A percentile compares a stretch with the other conserved stretches of the same genome.
These are phyloP conservation scores for Ilyonectria destructans DNA, from an alignment of 2,329 filamentous ascomycete species.

Conservation along the genomic window DNA sequence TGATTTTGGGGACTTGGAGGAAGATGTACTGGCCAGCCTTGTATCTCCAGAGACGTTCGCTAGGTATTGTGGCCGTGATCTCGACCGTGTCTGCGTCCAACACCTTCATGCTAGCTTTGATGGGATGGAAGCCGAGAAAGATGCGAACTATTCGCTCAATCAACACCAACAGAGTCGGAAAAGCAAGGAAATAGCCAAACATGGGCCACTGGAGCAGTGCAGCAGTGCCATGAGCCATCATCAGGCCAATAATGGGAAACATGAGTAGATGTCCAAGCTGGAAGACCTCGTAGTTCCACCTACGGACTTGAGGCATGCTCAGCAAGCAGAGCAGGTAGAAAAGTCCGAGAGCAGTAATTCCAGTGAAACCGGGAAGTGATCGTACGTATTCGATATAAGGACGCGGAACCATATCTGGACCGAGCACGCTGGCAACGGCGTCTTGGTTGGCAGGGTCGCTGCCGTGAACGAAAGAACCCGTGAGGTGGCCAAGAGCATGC, in stretches of 20 bases:
- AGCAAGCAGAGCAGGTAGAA: conserved; percentile 66
- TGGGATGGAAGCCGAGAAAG: conserved; percentile 62
- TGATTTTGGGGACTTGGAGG: conserved; percentile 68
- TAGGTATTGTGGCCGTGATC: conserved; percentile 65
- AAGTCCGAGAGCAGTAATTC: conserved; percentile 63
- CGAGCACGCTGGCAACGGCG: conserved; percentile 62
- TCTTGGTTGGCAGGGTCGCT: conserved; percentile 62
- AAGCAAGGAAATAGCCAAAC: conserved; percentile 71
- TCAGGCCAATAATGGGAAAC: conserved; percentile 71
- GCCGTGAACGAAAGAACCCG: conserved; percentile 67
- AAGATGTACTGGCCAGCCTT: conserved; percentile 73
- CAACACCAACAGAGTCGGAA: conserved; percentile 67
- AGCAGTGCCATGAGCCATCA: conserved; percentile 69
- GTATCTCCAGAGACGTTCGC: conserved; percentile 66
- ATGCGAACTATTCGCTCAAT: conserved; percentile 65
- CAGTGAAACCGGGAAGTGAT: conserved; percentile 66
- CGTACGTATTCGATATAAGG: conserved; percentile 64
- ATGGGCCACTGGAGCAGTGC: conserved; percentile 69
- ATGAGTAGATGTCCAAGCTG: conserved; percentile 72
- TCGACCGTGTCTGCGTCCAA: conserved; percentile 69
- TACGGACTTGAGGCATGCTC: conserved; percentile 66
- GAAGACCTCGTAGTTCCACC: conserved; percentile 71
- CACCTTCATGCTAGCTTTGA: conserved; percentile 64
- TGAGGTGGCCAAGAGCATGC: conserved; percentile 70
- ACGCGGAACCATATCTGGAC: conserved; percentile 59